Base-by-base conservation (phyloP, 2,329 filamentous ascomycete species). In the Cadophora sp. region DNA sequence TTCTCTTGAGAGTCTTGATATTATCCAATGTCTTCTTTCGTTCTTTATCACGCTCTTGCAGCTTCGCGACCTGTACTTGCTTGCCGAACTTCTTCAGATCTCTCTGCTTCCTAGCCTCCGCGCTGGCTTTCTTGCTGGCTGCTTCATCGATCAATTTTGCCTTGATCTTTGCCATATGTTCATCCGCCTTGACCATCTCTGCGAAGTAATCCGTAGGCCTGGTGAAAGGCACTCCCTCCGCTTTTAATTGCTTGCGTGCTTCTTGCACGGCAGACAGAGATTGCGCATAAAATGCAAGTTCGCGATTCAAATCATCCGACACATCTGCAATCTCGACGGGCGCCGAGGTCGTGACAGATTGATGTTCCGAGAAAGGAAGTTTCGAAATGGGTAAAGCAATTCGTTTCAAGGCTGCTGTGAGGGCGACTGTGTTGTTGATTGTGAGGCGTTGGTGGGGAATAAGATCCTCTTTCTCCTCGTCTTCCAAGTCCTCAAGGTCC, bases 11-110 rank as follows among this genome's bases (percentile, higher is more conserved):
- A 31, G 88, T 87, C 82, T 94, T 94, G 78, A 99, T 97, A 86
- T 97, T 97, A 75, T 98, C 96, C 72, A 99, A 83, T 4, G 94
- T 97, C 71, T 97, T 92, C 75, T 89, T 90, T 90, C 97, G 97
- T 77, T 90, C 91, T 86, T 97, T 97, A 62, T 92, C 89, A 60
- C 96, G 86, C 86, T 99, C 95, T 82, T 98, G 95, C 80, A 97
- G 83, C 85, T 97, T 97, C 68, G 94, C 94, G 69, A 97, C 89
- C 84, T 99, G 96, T 64, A 98, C 96, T 80, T 97, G 93, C 84
- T 99, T 99, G 79, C 96, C 96, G 79, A 98, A 99, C 83, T 98
- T 99, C 89, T 97, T 98, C 76, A 98, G 85, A 80, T 99, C 96
- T 72, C 96, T 87, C 83, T 95, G 91, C 82, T 94, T 94, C 79